These are phyloP conservation scores for Ophiostoma sp. DNA, from an alignment of 2,329 filamentous ascomycete genomes.

Conservation along the genomic window DNA sequence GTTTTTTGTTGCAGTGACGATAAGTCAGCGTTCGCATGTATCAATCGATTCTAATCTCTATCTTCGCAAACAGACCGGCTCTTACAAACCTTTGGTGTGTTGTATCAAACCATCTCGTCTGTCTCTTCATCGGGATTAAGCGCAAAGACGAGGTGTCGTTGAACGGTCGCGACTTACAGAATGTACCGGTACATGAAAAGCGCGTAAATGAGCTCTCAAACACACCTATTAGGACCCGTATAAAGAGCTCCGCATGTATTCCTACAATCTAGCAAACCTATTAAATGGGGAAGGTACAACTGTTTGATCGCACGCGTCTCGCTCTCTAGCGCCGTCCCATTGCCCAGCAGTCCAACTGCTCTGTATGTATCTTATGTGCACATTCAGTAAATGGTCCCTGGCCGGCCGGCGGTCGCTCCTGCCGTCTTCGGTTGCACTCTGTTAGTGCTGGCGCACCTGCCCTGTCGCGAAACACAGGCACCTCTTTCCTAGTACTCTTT, in stretches of 20 bases:
- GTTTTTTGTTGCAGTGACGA: no score
- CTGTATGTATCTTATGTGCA: no score
- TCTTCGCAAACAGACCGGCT: no score
- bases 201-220: slow-evolving; percentile 16
- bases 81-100: no score
- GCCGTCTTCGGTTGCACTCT: not conserved
- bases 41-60: no score
- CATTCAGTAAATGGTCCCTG: not conserved
- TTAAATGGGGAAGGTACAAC: not conserved
- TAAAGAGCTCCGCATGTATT: slow-evolving; percentile 15
- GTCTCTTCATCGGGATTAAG: not conserved
- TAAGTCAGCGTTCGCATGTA: no score
- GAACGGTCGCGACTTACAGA: not conserved
- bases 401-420: not conserved
- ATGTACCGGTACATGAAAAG: slow-evolving; percentile 17
- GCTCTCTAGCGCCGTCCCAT: slow-evolving; percentile 16
- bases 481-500: slow-evolving; percentile 13
- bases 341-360: not conserved
- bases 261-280: slow-evolving; percentile 4
- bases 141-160: slow-evolving; percentile 11
- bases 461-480: slow-evolving; percentile 20
- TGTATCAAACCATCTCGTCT: no score
- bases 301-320: slow-evolving; percentile 13
- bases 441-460: slow-evolving; percentile 2
- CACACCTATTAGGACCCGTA: not conserved